Evolutionary conservation across 177 flowering plant species (phyloP).

Genomic region (Vitis hybrid): DNA sequence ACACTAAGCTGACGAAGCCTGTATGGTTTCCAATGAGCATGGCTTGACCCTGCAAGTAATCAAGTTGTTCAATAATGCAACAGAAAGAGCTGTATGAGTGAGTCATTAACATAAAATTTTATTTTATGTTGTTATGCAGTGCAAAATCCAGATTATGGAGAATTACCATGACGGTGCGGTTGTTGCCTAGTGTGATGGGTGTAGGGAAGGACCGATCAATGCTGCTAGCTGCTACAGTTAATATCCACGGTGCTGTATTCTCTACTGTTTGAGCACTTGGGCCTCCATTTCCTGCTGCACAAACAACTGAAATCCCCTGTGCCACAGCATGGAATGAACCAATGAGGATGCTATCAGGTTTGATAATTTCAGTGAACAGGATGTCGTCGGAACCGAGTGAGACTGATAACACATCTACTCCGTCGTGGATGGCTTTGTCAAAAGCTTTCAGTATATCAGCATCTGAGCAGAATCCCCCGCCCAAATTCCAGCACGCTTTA

Average conservation of each 20-base stretch:
- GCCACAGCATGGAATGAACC: constrained; percentile 55
- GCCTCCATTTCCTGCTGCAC: constrained; percentile 48
- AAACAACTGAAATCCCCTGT: constrained; percentile 46
- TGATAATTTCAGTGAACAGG: constrained; percentile 26
- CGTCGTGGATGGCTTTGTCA: constrained; percentile 57
- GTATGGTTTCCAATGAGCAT: too few species aligned
- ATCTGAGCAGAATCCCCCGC: constrained; percentile 17
- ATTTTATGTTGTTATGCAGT: too few species aligned
- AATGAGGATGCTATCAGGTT: constrained; percentile 21
- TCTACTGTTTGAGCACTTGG: constrained; percentile 39
- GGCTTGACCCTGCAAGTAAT: too few species aligned
- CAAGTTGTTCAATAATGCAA: too few species aligned
- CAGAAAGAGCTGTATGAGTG: too few species aligned
- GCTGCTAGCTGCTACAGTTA: constrained; percentile 51
- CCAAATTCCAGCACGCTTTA: constrained; percentile 39
- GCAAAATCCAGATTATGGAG: too few species aligned
- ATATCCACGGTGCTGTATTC: constrained; percentile 53
- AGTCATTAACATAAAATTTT: too few species aligned
- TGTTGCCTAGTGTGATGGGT: constrained; percentile 38
- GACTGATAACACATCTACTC: constrained; percentile 57
- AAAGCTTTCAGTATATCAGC: constrained; percentile 53
- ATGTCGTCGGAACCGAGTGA: constrained; percentile 39
- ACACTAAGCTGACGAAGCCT: too few species aligned
- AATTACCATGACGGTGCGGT: constrained; percentile 9
- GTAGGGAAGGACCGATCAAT: constrained; percentile 30